Conservation (phyloP, 2,329 filamentous ascomycete genomes). For the Colletotrichum coccodes region DNA sequence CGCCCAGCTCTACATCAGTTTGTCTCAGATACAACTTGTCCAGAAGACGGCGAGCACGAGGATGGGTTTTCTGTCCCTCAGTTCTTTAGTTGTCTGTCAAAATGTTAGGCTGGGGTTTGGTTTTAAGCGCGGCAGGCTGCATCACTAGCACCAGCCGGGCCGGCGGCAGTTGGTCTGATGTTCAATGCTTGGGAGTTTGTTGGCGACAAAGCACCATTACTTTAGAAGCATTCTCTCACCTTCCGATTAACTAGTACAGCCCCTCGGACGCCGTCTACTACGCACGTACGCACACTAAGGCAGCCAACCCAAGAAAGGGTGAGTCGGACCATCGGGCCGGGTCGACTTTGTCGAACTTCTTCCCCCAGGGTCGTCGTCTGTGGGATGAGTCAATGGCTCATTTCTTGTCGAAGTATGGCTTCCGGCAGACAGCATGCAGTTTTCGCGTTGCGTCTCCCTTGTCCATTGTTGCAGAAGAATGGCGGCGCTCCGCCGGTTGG, state of each 20-base stretch:
- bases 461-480: neutral
- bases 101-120: neutral
- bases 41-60: neutral
- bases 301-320: neutral
- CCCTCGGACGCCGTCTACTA: neutral
- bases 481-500: neutral
- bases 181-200: conserved; percentile 15
- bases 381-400: conserved; percentile 11
- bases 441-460: neutral
- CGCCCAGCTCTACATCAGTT: neutral
- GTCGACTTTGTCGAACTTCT: neutral
- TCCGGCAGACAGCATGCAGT: neutral
- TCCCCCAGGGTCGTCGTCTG: neutral
- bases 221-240: neutral
- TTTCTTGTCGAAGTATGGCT: neutral
- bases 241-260: neutral
- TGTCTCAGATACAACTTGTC: neutral
- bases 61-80: neutral
- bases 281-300: neutral
- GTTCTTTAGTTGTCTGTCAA: neutral
- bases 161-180: conserved; percentile 18
- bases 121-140: conserved; percentile 18
- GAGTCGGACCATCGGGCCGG: neutral
- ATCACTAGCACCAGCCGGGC: conserved; percentile 11
- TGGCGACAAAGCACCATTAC: neutral